Percentiles rank a stretch among this genome's conserved stretches.
These are phyloP conservation scores for Microcos paniculata DNA, from an alignment of 345 rosid genomes.

Conservation along the genomic window DNA sequence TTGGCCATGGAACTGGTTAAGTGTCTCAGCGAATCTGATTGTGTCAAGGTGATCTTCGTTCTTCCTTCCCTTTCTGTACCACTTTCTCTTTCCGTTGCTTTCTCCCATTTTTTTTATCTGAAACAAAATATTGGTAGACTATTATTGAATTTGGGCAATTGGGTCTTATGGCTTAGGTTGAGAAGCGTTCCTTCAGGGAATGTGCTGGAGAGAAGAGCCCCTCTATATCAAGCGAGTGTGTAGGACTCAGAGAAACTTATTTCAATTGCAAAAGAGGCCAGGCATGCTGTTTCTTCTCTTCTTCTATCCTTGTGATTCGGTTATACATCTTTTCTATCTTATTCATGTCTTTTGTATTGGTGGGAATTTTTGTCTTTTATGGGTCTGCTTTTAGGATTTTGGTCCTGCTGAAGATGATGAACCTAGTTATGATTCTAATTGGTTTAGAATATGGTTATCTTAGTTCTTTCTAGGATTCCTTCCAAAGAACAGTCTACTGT, in stretches of 20 bases:
- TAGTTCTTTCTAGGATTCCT: no score
- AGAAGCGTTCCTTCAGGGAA: constrained; percentile 76
- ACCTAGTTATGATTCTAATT: not conserved
- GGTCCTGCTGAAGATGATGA: not conserved
- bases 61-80: not conserved
- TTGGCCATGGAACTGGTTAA: constrained; percentile 90
- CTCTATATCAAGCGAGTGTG: constrained; percentile 79
- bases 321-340: not conserved
- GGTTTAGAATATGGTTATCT: not conserved
- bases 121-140: not conserved
- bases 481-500: not conserved
- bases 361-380: not conserved
- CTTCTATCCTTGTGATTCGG: not conserved
- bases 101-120: not conserved
- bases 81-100: not conserved
- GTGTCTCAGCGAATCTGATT: constrained; percentile 87
- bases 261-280: constrained; percentile 99
- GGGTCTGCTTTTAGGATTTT: not conserved
- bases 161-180: constrained; percentile 36
- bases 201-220: constrained; percentile 91
- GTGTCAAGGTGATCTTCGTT: constrained; percentile 58
- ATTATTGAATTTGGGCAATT: not conserved
- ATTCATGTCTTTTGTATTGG: not conserved
- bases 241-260: constrained; percentile 91
- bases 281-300: constrained; percentile 35